Percentiles rank a stretch among this genome's conserved stretches.
These are phyloP conservation scores for Schizochytrium sp. DNA, from an alignment of 108 stramenopile genomes.

Conservation along the genomic window DNA sequence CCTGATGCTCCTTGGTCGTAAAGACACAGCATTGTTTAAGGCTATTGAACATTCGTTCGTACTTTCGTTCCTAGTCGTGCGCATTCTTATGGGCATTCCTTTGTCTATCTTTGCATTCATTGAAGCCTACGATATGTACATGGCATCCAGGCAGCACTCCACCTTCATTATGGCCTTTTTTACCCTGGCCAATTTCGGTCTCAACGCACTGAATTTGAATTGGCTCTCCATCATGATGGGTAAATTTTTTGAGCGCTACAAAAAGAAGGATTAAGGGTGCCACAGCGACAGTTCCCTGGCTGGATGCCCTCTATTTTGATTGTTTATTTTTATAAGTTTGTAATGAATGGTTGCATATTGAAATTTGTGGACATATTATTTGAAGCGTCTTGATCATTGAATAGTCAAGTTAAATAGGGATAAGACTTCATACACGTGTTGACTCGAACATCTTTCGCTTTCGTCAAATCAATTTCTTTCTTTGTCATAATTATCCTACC, in stretches of 20 bases:
- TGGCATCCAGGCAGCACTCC: constrained; percentile 45
- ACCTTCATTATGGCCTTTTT: constrained; percentile 14
- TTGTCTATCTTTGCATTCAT: constrained; percentile 14
- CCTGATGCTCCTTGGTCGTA: constrained; percentile 21
- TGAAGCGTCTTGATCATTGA: no score
- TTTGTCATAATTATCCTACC: no score
- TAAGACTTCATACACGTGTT: no score
- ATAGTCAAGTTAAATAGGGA: no score
- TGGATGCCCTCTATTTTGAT: no score
- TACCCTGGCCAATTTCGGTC: neutral
- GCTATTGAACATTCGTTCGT: constrained; percentile 8
- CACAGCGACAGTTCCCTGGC: no score
- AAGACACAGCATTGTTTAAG: neutral
- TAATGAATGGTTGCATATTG: no score
- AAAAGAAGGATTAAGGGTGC: no score
- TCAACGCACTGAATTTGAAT: constrained; percentile 23
- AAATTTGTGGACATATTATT: no score
- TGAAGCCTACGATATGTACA: constrained; percentile 2
- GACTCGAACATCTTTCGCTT: no score
- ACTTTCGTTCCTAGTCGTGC: neutral
- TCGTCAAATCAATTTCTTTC: no score
- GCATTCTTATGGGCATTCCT: constrained; percentile 53
- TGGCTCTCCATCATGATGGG: neutral
- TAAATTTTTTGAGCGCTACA: neutral
- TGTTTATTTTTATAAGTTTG: no score